These are phyloP conservation scores for Dendrobium nobile DNA, from an alignment of 106 monocot species.

Conservation along the genomic window DNA sequence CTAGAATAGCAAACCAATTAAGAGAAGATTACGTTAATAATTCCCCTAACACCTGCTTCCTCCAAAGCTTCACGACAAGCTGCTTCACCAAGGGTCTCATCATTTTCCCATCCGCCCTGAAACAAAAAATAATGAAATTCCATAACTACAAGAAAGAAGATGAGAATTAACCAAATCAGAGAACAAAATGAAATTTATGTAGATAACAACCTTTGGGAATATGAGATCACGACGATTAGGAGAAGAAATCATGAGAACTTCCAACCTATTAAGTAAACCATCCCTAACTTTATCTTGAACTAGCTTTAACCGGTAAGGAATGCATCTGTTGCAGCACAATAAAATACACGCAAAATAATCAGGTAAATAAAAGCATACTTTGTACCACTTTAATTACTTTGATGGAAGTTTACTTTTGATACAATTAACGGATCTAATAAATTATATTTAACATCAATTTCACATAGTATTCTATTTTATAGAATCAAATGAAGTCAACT, in stretches of 20 bases:
- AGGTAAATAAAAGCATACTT: too few relatives aligned
- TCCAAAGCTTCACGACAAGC: conserved; percentile 17
- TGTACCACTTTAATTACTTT: too few relatives aligned
- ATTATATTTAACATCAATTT: too few relatives aligned
- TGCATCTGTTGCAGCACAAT: conserved; percentile 9
- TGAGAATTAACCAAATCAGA: neutral
- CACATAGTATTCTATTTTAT: neutral
- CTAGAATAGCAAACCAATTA: neutral
- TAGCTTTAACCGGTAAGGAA: conserved; percentile 14
- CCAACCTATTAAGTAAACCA: neutral
- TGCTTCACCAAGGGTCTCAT: conserved; percentile 16
- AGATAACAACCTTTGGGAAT: conserved; percentile 16
- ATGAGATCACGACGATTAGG: conserved; percentile 17
- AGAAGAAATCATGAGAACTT: conserved; percentile 19
- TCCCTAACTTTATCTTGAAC: neutral
- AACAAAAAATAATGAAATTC: neutral
- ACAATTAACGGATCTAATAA: too few relatives aligned
- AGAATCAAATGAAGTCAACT: neutral
- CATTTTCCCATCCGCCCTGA: conserved; percentile 23
- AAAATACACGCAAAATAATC: neutral
- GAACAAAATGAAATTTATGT: neutral
- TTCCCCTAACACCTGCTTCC: conserved; percentile 19
- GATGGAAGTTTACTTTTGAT: too few relatives aligned
- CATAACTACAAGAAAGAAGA: neutral
- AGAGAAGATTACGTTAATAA: conserved; percentile 6